Base-by-base conservation (phyloP, 116 monocot species). In the Cymodocea nodosa region DNA sequence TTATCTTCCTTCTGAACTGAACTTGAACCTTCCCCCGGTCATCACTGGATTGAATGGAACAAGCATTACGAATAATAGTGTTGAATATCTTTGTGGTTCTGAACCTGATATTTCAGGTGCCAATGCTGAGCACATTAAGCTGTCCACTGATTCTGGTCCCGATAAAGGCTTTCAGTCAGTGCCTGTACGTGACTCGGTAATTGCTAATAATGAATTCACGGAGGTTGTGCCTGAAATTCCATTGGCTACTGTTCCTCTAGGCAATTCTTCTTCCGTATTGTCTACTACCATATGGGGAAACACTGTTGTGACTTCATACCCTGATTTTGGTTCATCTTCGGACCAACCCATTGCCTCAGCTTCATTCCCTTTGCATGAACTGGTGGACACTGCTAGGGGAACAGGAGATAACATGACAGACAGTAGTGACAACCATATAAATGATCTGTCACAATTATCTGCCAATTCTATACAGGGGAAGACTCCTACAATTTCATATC, bases 21-120 rank as follows among this genome's bases (percentile, higher is more conserved):
- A 88, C 71, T 65, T 81, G 67, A 93, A 89, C 66, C 56, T 78
- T 49, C 86, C 78, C 18, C 83, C 89, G 44, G 72, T 66, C 67
- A 74, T 18, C 59, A 59, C 3, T 48, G 49, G 15, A 30, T 16
- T 11, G 10, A 65, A 58, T 70, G 62, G 22, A n/a, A 17, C 60
- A 8, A 62, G 34, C 1, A 60, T 59, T 35, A 72, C 76, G 51
- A 78, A 83, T 68, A 68, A 77, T 15, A 68, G 74, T 66, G 71
- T 56, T 5, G 77, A 75, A 56, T 15, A 4, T 34, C 44, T 15
- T 69, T 16, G 9, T 25, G 18, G 15, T 17, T 4, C 71, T 40
- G 64, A 54, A 34, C 54, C 60, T 12, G 39, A 8, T 48, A n/a
- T 72, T 20, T 57, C n/a, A 16, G 12, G 18, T 63, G 17, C n/a